Evolutionary conservation across 805 yeast species (phyloP), one percentile per base, ranked within the genome.

Genomic region (Zygoascus biomembranicola): DNA sequence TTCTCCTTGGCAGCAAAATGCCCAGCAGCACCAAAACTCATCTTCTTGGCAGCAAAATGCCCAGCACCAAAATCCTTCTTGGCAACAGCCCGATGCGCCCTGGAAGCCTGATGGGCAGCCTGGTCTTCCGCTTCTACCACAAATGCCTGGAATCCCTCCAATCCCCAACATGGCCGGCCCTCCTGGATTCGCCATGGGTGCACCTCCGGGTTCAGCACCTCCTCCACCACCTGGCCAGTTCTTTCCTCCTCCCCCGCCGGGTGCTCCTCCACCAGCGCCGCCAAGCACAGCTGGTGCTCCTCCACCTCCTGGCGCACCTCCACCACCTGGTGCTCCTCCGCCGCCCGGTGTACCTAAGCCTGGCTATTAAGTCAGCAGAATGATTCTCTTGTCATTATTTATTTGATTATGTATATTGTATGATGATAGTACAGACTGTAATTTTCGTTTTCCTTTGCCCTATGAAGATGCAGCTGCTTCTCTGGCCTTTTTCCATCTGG

Each of bases 401-500:
- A 35, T 35, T 35, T 35, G 39, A 13, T 35, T 35, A 35, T 35
- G 39, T 35, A 35, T 35, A 35, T 13, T 35, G 16, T n/a, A 35
- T 11, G 16, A n/a, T 35, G 39, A 35, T 35, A 35, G 16, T 35
- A 35, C 39, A 35, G 39, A 35, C 16, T 35, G 39, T n/a, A 35
- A 35, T 35, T n/a, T 8, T 35, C 10, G 16, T 35, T n/a, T 13
- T 35, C 16, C 16, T 35, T 11, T 35, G 16, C 39, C 39, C 13
- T 35, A 35, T 3, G 16, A n/a, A 5, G 39, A 35, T 35, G 39
- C 39, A 13, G 39, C 18, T 6, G 35, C 32, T 26, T 54, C 45
- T 41, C 59, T 60, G 43, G 63, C 59, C 49, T 66, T 62, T 44
- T 74, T 73, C 82, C 82, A 79, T 60, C 73, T 71, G 59, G 69